Base-by-base conservation (phyloP, 345 rosid genomes). In the Erucastrum elatum region DNA sequence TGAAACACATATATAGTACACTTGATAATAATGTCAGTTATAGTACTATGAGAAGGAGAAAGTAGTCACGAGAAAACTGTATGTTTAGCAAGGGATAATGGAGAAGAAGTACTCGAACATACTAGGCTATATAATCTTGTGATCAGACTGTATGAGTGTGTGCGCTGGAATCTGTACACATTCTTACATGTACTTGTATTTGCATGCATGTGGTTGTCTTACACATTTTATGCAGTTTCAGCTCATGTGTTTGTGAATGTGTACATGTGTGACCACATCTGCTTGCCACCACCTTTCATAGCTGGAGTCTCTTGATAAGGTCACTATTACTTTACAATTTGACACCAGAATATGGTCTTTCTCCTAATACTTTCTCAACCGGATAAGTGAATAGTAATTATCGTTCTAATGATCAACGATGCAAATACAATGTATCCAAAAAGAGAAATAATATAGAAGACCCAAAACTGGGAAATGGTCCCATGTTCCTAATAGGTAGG, bases 121-220 rank as follows among this genome's bases (percentile, higher is more conserved):
- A 67, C 10, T 35, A 71, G 46, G 44, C 37, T 35, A 53, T 34
- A 37, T 64, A n/a, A 29, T 64, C 72, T 71, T 68, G 70, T 68
- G 71, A 80, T 80, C 21, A 62, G 53, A 63, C 10, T 71, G 68
- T 66, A 66, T 27, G 27, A 68, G 34, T 69, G 56, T 80, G 59
- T 73, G 70, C 64, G 74, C 70, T 73, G 72, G 79, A 70, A 55
- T 29, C 62, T 70, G 83, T 56, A 70, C 83, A 75, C 63, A 69
- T 75, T 69, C 72, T 75, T 80, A 80, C 75, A 69, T 65, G 75
- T 75, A 70, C 75, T 53, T 64, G 79, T 70, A 68, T 55, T 64
- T 64, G 80, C 76, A 75, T 70, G 80, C 83, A 80, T 80, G 83
- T 75, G 80, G 72, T 53, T 62, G 8, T 64, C 76, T 80, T 80